Base-by-base conservation (phyloP, 2,329 filamentous ascomycete genomes). In the Aureobasidium melanogenum region DNA sequence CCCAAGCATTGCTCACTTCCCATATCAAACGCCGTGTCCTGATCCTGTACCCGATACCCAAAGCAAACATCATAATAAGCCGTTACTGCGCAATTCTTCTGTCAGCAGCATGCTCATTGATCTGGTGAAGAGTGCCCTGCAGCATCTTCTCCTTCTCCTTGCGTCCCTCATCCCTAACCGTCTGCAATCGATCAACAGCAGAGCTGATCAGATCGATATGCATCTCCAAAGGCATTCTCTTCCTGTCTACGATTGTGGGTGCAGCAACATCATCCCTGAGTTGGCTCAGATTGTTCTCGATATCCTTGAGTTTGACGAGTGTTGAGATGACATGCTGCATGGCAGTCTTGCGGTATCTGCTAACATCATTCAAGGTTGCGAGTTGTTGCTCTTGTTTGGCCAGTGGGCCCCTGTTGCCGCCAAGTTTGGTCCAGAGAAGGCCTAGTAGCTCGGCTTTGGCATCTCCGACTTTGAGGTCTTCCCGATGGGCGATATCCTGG, bases 151-250 rank as follows among this genome's bases (percentile, higher is more conserved):
- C 57, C 28, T 63, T 70, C 19, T 71, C n/a, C 61, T 63, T 64
- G 43, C 72, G 63, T 28, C 65, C 67, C 63, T 83, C 81, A 44
- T 81, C 79, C 63, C 88, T 79, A 50, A 86, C 84, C 24, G 76
- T 74, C 70, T 89, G 85, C 63, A 94, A 74, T 64, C 89, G 79
- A 72, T 91, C 87, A 1, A 92, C 84, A 0, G 88, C 87, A 52
- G 84, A 77, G 62, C 88, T 80, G 64, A 94, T 91, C 61, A 84
- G 86, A 66, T 90, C 85, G 43, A 94, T 85, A 69, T 94, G 88
- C 44, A 90, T 85, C 55, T 82, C 81, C 5, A 94, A 75, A 2
- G 88, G 88, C 10, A 90, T 78, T 19, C 61, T 61, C 30, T 78
- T 75, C 3, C 74, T 72, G 8, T 76, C 75, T 1, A 80, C 80